A percentile compares a stretch with the other conserved stretches of the same genome.
Evolutionary conservation across 2,329 filamentous ascomycete genomes (phyloP).

Genomic region (Pseudogymnoascus sp.): DNA sequence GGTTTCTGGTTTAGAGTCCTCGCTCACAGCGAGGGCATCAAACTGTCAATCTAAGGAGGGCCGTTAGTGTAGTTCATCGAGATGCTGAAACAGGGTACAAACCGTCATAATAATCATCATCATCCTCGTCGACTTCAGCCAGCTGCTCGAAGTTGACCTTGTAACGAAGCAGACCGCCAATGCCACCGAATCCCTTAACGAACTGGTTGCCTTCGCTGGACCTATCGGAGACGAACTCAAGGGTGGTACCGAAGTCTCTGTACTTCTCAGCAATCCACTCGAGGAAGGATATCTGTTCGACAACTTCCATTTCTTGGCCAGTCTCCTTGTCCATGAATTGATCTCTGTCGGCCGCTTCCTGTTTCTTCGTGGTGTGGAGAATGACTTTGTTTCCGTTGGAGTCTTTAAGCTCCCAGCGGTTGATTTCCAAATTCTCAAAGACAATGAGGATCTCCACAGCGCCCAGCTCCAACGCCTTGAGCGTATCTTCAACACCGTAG

Average conservation of each 20-base stretch:
- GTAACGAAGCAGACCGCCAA: slow-evolving; percentile 94
- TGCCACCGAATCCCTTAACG: slow-evolving; percentile 98
- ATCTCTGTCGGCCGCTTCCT: slow-evolving; percentile 68
- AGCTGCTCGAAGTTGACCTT: slow-evolving; percentile 99
- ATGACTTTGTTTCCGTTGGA: slow-evolving; percentile 65
- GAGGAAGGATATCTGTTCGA: slow-evolving; percentile 85
- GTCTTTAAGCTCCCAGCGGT: slow-evolving; percentile 81
- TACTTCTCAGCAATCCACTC: slow-evolving; percentile 99
- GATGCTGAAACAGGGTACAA: slow-evolving; percentile 12
- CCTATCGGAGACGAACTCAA: slow-evolving; percentile 96
- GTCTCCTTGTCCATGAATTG: slow-evolving; percentile 94
- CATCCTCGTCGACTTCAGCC: slow-evolving; percentile 81
- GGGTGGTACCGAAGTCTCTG: slow-evolving; percentile 90
- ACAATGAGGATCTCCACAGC: slow-evolving; percentile 93
- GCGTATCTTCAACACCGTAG: slow-evolving; percentile 95
- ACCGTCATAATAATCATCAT: slow-evolving; percentile 88
- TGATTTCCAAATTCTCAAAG: slow-evolving; percentile 95
- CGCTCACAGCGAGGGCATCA: slow-evolving; percentile 78
- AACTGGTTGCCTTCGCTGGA: slow-evolving; percentile 99
- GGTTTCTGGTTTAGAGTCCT: slow-evolving; percentile 69
- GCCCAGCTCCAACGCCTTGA: slow-evolving; percentile 93
- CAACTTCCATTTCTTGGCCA: slow-evolving; percentile 93
- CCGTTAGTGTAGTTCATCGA: slow-evolving; percentile 12
- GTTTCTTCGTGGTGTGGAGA: slow-evolving; percentile 80
- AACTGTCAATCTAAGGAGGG: slow-evolving; percentile 69